Conservation (phyloP, 1,284 basidiomycete species). For the Cryptococcus neoformans region DNA sequence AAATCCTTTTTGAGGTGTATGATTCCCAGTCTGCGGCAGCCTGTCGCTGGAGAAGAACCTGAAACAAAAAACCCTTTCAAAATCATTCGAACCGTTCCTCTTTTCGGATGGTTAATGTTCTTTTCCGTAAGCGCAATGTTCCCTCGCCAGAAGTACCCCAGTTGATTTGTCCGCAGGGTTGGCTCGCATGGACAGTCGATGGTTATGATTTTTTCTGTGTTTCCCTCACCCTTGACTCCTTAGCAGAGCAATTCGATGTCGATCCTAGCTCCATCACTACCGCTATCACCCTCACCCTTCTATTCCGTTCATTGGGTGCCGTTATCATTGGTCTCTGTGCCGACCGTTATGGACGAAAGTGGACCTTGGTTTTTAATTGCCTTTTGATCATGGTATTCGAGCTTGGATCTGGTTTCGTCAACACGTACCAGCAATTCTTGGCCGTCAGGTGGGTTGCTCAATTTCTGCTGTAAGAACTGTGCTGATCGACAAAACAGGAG, state of each 20-base stretch:
- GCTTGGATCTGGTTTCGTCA: constrained; percentile 60
- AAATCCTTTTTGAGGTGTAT: constrained; percentile 25
- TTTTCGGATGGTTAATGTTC: constrained; percentile 55
- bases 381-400: constrained; percentile 69
- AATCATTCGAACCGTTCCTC: constrained; percentile 48
- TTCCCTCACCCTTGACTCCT: constrained; percentile 63
- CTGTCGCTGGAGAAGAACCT: constrained; percentile 7
- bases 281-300: constrained; percentile 86
- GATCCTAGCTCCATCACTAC: constrained; percentile 51
- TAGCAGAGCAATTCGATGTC: constrained; percentile 51
- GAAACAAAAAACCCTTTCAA: constrained; percentile 46
- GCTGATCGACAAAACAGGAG: constrained; percentile 54
- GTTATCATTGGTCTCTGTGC: constrained; percentile 72
- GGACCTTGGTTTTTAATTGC: constrained; percentile 79
- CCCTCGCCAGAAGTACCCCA: not conserved
- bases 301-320: constrained; percentile 85
- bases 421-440: constrained; percentile 53
- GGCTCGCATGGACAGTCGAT: constrained; percentile 60
- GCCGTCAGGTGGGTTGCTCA: constrained; percentile 42
- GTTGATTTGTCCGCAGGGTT: constrained; percentile 47
- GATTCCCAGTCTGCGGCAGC: constrained; percentile 23
- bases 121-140: constrained; percentile 48
- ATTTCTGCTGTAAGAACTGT: constrained; percentile 11
- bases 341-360: constrained; percentile 88
- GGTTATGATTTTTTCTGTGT: constrained; percentile 68